Evolutionary conservation across 192 early-diverging fungal species (phyloP), one percentile per base, ranked within the genome.

Genomic region (Backusella mclennaniae): DNA sequence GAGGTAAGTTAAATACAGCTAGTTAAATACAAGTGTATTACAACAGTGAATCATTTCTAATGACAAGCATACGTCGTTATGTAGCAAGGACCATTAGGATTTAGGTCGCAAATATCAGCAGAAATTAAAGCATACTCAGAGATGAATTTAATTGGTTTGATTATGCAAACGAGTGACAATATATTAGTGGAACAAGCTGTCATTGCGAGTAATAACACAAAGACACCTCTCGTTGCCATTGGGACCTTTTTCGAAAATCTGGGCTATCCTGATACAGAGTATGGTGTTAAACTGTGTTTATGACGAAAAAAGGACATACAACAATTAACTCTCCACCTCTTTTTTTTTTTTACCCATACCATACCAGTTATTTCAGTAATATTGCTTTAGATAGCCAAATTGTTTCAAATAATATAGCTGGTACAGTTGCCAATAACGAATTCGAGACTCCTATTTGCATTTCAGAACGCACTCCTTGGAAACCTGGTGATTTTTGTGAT

Each of bases 401-500:
- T 29, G 21, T 63, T 63, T 63, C 56, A 29, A 29, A 23, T 12
- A 63, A 63, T 63, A 21, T 77, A n/a, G 76, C 76, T 3, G 12
- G 12, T 6, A 23, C 69, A 8, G 29, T 66, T 29, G 11, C 63
- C 19, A 23, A 63, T 31, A 26, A 44, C 19, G 39, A 35, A 3
- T 21, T 31, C 11, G 6, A 26, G 4, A 56, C 1, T 0, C 76
- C 76, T 6, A 14, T 77, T 14, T 77, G 76, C 19, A 63, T 71
- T 26, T 46, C 41, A 41, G 76, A 77, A 35, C 35, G 56, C 29
- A 35, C 41, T 9, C 49, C 66, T 8, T 26, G 19, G 31, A 35
- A 44, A 53, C 6, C 31, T 26, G 29, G 36, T 29, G n/a, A 38
- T 4, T 73, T 78, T 7, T 78, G 77, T 46, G 38, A 66, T 15